phyloP scores from a whole-genome alignment of 2,329 filamentous ascomycete genomes.

The Penicillium sp. region DNA sequence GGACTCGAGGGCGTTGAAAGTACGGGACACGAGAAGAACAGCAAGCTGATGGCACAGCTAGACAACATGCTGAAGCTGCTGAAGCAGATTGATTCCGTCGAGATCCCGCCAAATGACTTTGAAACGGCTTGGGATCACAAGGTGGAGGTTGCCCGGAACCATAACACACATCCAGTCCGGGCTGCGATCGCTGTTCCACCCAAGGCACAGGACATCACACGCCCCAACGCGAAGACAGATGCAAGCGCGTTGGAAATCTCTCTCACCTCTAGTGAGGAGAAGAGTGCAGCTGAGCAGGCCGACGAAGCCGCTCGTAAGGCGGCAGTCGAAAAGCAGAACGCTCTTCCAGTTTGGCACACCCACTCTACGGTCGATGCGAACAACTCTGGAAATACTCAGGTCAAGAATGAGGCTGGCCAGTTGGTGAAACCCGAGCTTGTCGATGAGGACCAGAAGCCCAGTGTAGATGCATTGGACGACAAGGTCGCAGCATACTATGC shows the following conservation, averaged over 20 bases:
- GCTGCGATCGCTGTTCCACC: constrained; percentile 43
- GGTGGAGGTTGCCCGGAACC: constrained; percentile 47
- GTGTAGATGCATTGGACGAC: constrained; percentile 46
- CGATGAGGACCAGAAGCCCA: constrained; percentile 46
- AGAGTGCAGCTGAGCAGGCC: constrained; percentile 51
- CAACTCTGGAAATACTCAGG: constrained; percentile 23
- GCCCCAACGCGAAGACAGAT: constrained; percentile 47
- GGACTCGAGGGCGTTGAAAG: constrained; percentile 45
- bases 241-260: constrained; percentile 50
- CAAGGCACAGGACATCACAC: constrained; percentile 41
- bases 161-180: constrained; percentile 44
- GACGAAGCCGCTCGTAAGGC: constrained; percentile 51
- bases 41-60: constrained; percentile 51
- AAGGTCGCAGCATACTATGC: constrained; percentile 50
- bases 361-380: constrained; percentile 48
- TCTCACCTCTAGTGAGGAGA: constrained; percentile 51
- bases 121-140: constrained; percentile 52
- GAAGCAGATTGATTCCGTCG: constrained; percentile 50
- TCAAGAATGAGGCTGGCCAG: constrained; percentile 35
- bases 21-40: constrained; percentile 53
- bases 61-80: constrained; percentile 49
- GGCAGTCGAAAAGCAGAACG: constrained; percentile 53
- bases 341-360: constrained; percentile 55
- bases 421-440: constrained; percentile 42
- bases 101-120: constrained; percentile 52